Conservation (phyloP, 768 basidiomycete genomes). For the Dictyophora rubrovolvata region DNA sequence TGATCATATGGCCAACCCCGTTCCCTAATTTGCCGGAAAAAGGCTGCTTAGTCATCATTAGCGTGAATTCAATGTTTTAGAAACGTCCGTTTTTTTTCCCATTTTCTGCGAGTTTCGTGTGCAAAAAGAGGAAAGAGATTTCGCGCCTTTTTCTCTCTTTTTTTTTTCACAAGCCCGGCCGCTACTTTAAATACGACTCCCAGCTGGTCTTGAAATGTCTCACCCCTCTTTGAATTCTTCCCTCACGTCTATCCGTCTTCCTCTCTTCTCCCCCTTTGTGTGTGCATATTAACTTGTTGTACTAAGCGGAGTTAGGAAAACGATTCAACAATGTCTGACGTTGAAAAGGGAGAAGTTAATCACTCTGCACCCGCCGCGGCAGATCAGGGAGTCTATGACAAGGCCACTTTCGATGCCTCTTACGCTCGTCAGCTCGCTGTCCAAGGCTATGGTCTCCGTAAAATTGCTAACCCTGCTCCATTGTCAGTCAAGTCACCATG, state of each 20-base stretch:
- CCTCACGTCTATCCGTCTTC: too few relatives aligned
- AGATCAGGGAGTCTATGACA: neutral
- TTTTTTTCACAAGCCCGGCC: too few relatives aligned
- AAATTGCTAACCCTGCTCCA: constrained; percentile 51
- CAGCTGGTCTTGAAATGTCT: too few relatives aligned
- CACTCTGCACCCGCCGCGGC: neutral
- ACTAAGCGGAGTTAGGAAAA: neutral
- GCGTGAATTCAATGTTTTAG: too few relatives aligned
- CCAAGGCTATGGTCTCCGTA: constrained; percentile 19
- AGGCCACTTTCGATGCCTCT: neutral
- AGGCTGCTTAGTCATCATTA: neutral
- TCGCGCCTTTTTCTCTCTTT: too few relatives aligned
- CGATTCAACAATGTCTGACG: constrained; percentile 28
- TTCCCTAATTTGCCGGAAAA: neutral
- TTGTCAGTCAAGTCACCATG: constrained; percentile 35
- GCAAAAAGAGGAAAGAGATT: too few relatives aligned
- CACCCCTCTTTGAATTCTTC: too few relatives aligned
- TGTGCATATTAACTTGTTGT: neutral
- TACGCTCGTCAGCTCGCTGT: neutral
- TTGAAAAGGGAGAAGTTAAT: constrained; percentile 24
- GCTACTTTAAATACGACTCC: too few relatives aligned
- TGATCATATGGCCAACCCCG: neutral
- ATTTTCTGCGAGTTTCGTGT: too few relatives aligned
- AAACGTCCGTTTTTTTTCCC: neutral
- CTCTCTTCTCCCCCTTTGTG: too few relatives aligned